These are phyloP conservation scores for Mortierella claussenii DNA, from an alignment of 192 early-diverging fungal genomes.

Conservation along the genomic window DNA sequence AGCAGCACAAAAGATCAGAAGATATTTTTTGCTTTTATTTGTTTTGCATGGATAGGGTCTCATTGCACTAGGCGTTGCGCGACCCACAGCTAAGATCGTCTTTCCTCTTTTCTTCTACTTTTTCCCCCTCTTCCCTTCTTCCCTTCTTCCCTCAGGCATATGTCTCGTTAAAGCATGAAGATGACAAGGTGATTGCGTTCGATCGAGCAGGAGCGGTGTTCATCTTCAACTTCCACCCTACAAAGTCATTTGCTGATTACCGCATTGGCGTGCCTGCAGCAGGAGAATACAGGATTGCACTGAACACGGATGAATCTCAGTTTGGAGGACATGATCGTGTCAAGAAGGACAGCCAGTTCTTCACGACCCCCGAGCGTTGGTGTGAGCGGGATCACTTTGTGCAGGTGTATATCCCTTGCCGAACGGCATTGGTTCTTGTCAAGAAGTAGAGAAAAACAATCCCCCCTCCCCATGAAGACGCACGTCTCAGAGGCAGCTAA, in stretches of 20 bases:
- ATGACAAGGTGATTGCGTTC: constrained; percentile 93
- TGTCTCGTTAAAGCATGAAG: constrained; percentile 91
- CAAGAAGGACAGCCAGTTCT: constrained; percentile 69
- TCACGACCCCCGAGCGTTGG: constrained; percentile 75
- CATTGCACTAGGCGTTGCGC: no score
- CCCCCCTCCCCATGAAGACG: no score
- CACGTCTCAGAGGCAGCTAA: no score
- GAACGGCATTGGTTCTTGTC: constrained; percentile 40
- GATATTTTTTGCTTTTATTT: background rate
- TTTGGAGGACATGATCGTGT: constrained; percentile 89
- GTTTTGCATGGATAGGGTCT: no score
- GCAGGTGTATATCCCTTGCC: constrained; percentile 63
- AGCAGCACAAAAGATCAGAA: background rate
- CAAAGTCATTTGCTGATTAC: constrained; percentile 88
- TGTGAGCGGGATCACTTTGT: constrained; percentile 79
- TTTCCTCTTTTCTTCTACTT: background rate
- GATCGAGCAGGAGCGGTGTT: constrained; percentile 90
- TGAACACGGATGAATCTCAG: constrained; percentile 80
- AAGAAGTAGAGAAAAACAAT: constrained; percentile 17
- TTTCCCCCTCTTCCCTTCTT: background rate
- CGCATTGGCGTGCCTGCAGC: constrained; percentile 77
- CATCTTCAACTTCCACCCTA: constrained; percentile 97
- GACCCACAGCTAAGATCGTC: no score
- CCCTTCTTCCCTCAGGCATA: constrained; percentile 62
- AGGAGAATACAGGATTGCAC: constrained; percentile 77